Evolutionary conservation across 306 rosid species (phyloP).

Genomic region (Fragaria nilgerrensis): DNA sequence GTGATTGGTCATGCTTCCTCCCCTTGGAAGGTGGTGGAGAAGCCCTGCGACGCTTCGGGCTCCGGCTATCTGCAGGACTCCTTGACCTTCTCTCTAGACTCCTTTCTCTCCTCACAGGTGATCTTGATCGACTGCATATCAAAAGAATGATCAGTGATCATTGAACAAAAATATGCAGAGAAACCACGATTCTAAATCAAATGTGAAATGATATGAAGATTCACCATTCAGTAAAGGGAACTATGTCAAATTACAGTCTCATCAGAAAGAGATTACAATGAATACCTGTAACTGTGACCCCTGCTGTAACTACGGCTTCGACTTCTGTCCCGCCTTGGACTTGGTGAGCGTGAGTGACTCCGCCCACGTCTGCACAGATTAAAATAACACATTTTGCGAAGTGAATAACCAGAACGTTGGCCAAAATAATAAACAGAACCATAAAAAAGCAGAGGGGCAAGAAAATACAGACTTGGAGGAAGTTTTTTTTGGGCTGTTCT

Average conservation of each 20-base stretch:
- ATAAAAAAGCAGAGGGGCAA: background rate
- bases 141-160: background rate
- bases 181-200: background rate
- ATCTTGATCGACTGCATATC: slow-evolving; percentile 41
- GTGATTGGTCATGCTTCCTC: slow-evolving; percentile 37
- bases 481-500: slow-evolving; percentile 48
- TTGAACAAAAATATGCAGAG: background rate
- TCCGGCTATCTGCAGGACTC: slow-evolving; percentile 43
- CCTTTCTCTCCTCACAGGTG: slow-evolving; percentile 45
- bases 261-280: background rate
- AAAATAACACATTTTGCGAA: background rate
- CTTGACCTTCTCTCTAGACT: slow-evolving; percentile 50
- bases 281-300: slow-evolving; percentile 52
- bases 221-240: background rate
- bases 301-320: slow-evolving; percentile 59
- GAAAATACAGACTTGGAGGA: slow-evolving; percentile 21
- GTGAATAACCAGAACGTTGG: background rate
- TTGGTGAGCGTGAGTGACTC: slow-evolving; percentile 43
- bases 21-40: slow-evolving; percentile 45
- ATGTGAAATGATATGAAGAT: background rate
- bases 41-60: slow-evolving; percentile 43
- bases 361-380: slow-evolving; percentile 25
- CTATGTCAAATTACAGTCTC: background rate
- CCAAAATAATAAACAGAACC: background rate
- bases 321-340: slow-evolving; percentile 52